Evolutionary conservation across 257 asterid species (phyloP), one percentile per base, ranked within the genome.

Genomic region (Rauvolfia tetraphylla): DNA sequence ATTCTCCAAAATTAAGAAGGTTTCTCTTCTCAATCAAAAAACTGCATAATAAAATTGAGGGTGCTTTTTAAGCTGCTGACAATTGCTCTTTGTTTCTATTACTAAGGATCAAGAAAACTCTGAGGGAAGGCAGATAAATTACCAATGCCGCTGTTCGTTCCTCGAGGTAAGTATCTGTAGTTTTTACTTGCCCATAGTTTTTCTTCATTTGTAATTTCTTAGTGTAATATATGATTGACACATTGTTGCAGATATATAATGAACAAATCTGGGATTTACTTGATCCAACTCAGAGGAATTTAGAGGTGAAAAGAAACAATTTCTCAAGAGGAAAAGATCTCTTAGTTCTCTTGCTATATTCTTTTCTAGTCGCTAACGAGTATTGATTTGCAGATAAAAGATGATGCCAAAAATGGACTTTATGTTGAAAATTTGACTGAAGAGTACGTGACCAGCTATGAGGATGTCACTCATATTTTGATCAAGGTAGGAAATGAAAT

Each of bases 101-200:
- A 62, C 46, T n/a, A 73, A 95, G 99, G 96, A 93, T 76, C 93
- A 90, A 79, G 93, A 86, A 79, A 89, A 81, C 86, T 68, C 86
- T 58, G 89, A 84, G 51, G 96, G 89, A 73, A 91, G 85, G 76
- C 92, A 86, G 84, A 84, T 84, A 56, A 90, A 88, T 84, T 91
- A 91, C 81, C 99, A 92, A 81, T 95, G 96, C 71, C 96, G 99
- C 38, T 95, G 99, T 89, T 93, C 99, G 11, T 95, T 95, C 78
- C 93, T 95, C 34, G 99, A 95, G 98, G 99, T 93, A 82, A 75
- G 80, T 29, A 56, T 38, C 46, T 18, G 15, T 36, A 41, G 65
- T 77, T 38, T 38, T 20, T 62, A 51, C 13, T 41, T 65, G 33
- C 42, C 5, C 42, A 8, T 46, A 17, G 7, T 48, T 58, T 33